Conservation (phyloP, 1,284 basidiomycete genomes). For the Microbotryum silenes-acaulis region DNA sequence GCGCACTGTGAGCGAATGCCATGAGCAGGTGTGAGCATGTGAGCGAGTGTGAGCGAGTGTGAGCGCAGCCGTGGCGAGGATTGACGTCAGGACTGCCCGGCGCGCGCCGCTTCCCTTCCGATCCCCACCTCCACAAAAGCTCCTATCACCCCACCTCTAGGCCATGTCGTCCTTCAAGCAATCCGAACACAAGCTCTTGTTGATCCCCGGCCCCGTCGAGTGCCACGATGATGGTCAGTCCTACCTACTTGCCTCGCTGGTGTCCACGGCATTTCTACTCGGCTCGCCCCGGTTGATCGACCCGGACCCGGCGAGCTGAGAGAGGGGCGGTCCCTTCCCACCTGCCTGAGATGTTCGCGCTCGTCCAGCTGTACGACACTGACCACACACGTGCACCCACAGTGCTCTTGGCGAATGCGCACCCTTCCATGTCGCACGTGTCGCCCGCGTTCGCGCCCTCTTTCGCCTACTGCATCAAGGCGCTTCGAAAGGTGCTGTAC, state of each 20-base stretch:
- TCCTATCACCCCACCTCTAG: neutral
- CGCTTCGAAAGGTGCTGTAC: slow-evolving; percentile 60
- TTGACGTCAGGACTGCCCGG: no score
- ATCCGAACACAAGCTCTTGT: slow-evolving; percentile 36
- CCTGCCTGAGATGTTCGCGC: neutral
- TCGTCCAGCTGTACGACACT: neutral
- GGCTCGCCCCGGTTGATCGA: no score
- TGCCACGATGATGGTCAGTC: slow-evolving; percentile 62
- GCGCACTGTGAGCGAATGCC: no score
- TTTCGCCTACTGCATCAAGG: slow-evolving; percentile 81
- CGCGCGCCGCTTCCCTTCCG: no score
- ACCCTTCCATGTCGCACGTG: slow-evolving; percentile 82
- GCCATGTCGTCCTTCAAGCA: slow-evolving; percentile 25
- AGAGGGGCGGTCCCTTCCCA: neutral
- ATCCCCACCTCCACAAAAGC: no score
- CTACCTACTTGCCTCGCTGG: slow-evolving; percentile 12
- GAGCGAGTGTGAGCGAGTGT: no score
- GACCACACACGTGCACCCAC: neutral
- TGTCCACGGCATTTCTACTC: neutral
- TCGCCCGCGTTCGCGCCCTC: slow-evolving; percentile 82
- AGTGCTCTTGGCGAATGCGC: slow-evolving; percentile 72
- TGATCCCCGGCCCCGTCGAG: slow-evolving; percentile 75
- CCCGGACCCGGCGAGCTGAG: neutral
- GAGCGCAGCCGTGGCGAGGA: no score
- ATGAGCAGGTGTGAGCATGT: no score